A percentile compares a stretch with the other conserved stretches of the same genome.
phyloP scores from a whole-genome alignment of 2,329 filamentous ascomycete genomes.

The Fusarium nygamai region DNA sequence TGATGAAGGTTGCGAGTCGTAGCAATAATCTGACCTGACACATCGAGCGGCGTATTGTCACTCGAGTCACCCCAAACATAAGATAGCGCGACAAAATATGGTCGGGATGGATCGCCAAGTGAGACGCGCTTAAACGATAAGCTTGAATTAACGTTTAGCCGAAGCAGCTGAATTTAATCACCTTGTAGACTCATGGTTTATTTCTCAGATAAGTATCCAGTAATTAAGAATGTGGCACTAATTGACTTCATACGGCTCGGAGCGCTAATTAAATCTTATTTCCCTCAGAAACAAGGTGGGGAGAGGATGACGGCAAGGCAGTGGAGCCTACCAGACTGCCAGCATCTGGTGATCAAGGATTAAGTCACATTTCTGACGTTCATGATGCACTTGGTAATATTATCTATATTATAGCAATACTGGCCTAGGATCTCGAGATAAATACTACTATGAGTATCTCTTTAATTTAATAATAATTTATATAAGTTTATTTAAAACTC shows the following conservation, averaged over 20 bases:
- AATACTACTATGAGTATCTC: no score
- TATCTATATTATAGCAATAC: neutral
- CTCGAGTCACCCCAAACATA: neutral
- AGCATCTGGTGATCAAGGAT: neutral
- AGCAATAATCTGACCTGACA: fast-evolving
- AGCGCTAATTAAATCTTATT: neutral
- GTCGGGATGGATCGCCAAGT: fast-evolving
- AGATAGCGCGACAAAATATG: neutral
- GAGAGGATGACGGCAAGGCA: fast-evolving
- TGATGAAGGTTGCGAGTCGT: neutral
- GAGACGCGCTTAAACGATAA: neutral
- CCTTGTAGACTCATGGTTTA: neutral
- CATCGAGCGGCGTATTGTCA: neutral
- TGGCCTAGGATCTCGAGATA: no score
- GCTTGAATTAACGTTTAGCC: no score
- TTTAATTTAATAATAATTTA: no score
- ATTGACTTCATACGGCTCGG: fast-evolving
- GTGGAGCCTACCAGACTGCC: neutral
- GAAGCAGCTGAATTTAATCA: neutral
- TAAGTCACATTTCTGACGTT: neutral
- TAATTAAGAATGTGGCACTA: fast-evolving
- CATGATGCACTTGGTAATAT: fast-evolving
- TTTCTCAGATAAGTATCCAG: fast-evolving
- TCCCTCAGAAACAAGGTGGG: neutral
- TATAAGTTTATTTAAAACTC: no score